Evolutionary conservation across 495 filamentous ascomycete genomes (phyloP).

Genomic region (Aspergillus diversus): DNA sequence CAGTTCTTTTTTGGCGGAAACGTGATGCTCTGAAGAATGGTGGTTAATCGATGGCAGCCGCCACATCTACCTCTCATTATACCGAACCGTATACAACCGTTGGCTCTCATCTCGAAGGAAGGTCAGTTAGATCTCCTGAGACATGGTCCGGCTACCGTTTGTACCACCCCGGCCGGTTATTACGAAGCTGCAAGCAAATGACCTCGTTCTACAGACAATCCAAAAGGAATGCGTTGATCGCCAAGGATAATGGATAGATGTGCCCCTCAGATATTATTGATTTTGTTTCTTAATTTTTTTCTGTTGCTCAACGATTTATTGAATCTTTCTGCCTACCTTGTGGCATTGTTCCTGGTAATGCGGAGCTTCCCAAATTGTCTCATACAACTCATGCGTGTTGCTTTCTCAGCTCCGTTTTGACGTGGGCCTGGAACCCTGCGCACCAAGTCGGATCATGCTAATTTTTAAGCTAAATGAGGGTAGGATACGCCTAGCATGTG

Average conservation of each 20-base stretch:
- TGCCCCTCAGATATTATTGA: conserved; percentile 13
- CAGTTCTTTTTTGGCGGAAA: not conserved
- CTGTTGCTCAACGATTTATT: not conserved
- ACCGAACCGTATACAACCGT: conserved; percentile 14
- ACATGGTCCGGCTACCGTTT: conserved; percentile 22
- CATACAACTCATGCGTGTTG: not conserved
- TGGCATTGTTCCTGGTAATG: conserved; percentile 22
- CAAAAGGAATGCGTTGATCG: conserved; percentile 21
- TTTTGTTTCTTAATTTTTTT: not conserved
- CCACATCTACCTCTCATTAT: conserved; percentile 13
- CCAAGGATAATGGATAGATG: conserved; percentile 17
- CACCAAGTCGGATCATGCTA: conserved; percentile 18
- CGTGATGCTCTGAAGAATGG: conserved; percentile 11
- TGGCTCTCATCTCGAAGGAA: conserved; percentile 13
- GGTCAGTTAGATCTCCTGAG: conserved; percentile 17
- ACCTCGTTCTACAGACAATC: conserved; percentile 18
- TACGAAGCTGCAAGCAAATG: conserved; percentile 19
- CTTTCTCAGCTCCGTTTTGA: conserved; percentile 9
- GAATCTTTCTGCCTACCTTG: conserved; percentile 12
- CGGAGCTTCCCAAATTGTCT: conserved; percentile 8
- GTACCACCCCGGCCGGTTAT: conserved; percentile 13
- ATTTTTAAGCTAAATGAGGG: conserved; percentile 23
- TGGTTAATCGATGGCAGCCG: conserved; percentile 4
- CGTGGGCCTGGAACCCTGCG: conserved; percentile 13
- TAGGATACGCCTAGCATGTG: conserved; percentile 4